Conservation (phyloP, 2,329 filamentous ascomycete genomes). For the Pseudogymnoascus sp. region DNA sequence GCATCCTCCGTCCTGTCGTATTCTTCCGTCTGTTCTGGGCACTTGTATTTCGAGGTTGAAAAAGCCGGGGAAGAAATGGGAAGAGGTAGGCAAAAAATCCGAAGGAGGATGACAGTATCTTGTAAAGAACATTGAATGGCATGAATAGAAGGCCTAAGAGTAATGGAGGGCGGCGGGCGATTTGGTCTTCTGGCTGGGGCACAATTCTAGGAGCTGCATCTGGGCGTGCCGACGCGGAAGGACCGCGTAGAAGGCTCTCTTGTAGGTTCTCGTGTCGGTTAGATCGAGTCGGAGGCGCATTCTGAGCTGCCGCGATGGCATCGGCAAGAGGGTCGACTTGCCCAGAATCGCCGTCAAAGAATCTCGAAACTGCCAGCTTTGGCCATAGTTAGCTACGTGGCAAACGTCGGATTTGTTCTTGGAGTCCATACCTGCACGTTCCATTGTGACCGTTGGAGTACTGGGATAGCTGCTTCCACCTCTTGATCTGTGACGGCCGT, state of each 20-base stretch:
- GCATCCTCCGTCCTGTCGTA: conserved; percentile 62
- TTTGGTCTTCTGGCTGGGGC: conserved; percentile 60
- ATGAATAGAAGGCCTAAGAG: conserved; percentile 71
- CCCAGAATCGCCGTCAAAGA: conserved; percentile 79
- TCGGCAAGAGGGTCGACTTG: conserved; percentile 74
- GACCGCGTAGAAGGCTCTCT: conserved; percentile 41
- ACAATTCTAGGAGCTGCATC: conserved; percentile 79
- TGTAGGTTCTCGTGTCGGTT: conserved; percentile 68
- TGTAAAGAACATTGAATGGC: conserved; percentile 73
- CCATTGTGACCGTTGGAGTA: conserved; percentile 86
- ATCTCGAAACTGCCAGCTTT: conserved; percentile 90
- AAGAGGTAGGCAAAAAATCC: conserved; percentile 70
- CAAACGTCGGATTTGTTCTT: conserved; percentile 3
- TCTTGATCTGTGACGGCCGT: conserved; percentile 83
- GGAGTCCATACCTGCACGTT: conserved; percentile 67
- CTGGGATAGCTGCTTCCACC: conserved; percentile 63
- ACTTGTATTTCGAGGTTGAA: conserved; percentile 49
- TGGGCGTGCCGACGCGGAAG: conserved; percentile 36
- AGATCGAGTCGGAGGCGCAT: conserved; percentile 53
- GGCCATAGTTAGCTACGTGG: conserved; percentile 19
- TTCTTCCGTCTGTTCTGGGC: conserved; percentile 50
- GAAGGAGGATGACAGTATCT: conserved; percentile 60
- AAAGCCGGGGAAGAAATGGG: conserved; percentile 66
- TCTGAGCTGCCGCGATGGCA: conserved; percentile 54
- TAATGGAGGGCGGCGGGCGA: conserved; percentile 64